phyloP scores from a whole-genome alignment of 2,329 filamentous ascomycete genomes.

The Stagonosporopsis tanaceti region DNA sequence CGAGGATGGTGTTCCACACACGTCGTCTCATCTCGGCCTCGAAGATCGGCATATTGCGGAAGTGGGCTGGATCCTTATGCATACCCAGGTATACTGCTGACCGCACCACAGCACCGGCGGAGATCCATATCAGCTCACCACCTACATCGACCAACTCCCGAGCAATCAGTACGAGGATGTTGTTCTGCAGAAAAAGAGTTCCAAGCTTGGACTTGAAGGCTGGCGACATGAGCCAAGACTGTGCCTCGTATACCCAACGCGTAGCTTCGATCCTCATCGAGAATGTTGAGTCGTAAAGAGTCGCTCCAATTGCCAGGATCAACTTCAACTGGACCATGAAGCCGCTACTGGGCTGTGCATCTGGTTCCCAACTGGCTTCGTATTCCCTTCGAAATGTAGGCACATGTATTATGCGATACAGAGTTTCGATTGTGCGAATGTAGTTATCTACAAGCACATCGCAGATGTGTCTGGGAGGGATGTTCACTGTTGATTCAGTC shows the following conservation, averaged over 20 bases:
- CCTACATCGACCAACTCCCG: constrained; percentile 47
- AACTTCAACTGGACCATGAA: constrained; percentile 67
- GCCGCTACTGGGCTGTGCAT: constrained; percentile 41
- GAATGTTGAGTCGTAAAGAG: constrained; percentile 60
- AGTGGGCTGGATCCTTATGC: constrained; percentile 49
- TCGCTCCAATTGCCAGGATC: constrained; percentile 65
- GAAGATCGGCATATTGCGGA: constrained; percentile 35
- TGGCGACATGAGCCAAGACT: constrained; percentile 63
- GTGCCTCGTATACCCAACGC: constrained; percentile 66
- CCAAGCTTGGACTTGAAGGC: constrained; percentile 61
- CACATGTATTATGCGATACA: constrained; percentile 62
- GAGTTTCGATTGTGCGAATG: constrained; percentile 56
- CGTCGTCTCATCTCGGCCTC: constrained; percentile 42
- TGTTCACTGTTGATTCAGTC: constrained; percentile 47
- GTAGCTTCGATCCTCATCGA: constrained; percentile 59
- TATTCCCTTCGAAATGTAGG: constrained; percentile 61
- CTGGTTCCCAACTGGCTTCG: constrained; percentile 58
- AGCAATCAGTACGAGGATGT: constrained; percentile 50
- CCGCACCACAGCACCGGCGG: constrained; percentile 49
- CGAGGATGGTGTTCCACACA: constrained; percentile 48
- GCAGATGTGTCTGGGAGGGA: constrained; percentile 58
- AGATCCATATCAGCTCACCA: constrained; percentile 49
- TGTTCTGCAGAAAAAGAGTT: constrained; percentile 60
- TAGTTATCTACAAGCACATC: constrained; percentile 61
- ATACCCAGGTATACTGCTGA: constrained; percentile 53